Evolutionary conservation across 345 rosid species (phyloP), one percentile per base, ranked within the genome.

Genomic region (Hypericum perforatum): DNA sequence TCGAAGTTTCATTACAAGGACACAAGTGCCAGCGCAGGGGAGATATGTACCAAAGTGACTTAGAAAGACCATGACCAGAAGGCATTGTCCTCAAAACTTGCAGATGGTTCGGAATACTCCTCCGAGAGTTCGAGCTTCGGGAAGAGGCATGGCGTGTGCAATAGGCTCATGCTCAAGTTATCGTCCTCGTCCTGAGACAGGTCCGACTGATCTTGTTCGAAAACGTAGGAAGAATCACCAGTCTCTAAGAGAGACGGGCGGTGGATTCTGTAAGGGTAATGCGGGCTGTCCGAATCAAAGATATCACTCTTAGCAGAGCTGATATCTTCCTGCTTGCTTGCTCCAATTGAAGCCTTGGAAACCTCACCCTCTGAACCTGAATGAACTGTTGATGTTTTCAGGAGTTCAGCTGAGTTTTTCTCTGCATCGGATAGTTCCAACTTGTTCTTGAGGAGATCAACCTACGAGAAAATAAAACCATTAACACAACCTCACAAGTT

Each of bases 251-350:
- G 51, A 9, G 72, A 67, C 9, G 85, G 75, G 45, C 69, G 78
- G 45, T 68, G 78, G 43, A 69, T 79, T 32, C 80, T 80, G 29
- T 74, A 78, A 1, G 73, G 54, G 64, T 68, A 75, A 71, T 73
- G 76, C 29, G 63, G 67, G 59, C 72, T 62, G 16, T 68, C 72
- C 7, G 72, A 62, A 53, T 68, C 72, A 15, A 68, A 57, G 38
- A 58, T 62, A 16, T 68, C 67, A 2, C 72, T 68, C 52, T 54
- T 68, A 3, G 63, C 59, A 0, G 72, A 62, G 63, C 72, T 67
- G 0, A 57, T 41, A 2, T 62, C 72, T 46, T 67, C 72, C 52
- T 57, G 71, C 49, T 61, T 61, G 46, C 59, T 51, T 13, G 29
- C 58, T 49, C 14, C 53, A 40, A 37, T n/a, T 50, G 70, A 66